These are phyloP conservation scores for Hypomontagnella monticulosa DNA, from an alignment of 495 filamentous ascomycete genomes.

Conservation along the genomic window DNA sequence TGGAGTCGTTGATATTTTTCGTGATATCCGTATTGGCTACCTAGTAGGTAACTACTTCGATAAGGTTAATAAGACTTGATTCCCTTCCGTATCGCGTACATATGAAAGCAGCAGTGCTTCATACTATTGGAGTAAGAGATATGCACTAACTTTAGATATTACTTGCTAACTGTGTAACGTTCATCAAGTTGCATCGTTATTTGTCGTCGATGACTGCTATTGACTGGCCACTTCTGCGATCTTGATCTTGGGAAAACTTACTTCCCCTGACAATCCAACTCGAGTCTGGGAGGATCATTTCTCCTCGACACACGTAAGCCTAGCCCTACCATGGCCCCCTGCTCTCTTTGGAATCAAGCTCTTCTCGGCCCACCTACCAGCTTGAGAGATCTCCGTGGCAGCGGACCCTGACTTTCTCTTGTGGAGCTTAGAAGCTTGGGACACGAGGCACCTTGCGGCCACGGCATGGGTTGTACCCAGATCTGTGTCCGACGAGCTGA, in stretches of 20 bases:
- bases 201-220: no score
- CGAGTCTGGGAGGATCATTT: conserved; percentile 6
- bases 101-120: background rate
- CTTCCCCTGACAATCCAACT: background rate
- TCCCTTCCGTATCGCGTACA: background rate
- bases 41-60: background rate
- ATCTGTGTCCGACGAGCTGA: conserved; percentile 10
- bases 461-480: conserved; percentile 9
- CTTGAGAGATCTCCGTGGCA: conserved; percentile 4
- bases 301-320: background rate
- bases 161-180: no score
- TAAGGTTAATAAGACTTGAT: background rate
- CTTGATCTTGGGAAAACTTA: background rate
- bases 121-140: no score
- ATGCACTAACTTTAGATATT: no score
- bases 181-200: no score
- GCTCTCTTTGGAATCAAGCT: conserved; percentile 8
- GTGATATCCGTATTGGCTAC: background rate
- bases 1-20: background rate
- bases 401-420: background rate
- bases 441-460: background rate
- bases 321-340: conserved; percentile 5
- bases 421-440: background rate
- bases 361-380: background rate
- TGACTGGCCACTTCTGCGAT: no score